A percentile compares a stretch with the other conserved stretches of the same genome.
phyloP scores from a whole-genome alignment of 345 rosid species.

The Salix udensis region DNA sequence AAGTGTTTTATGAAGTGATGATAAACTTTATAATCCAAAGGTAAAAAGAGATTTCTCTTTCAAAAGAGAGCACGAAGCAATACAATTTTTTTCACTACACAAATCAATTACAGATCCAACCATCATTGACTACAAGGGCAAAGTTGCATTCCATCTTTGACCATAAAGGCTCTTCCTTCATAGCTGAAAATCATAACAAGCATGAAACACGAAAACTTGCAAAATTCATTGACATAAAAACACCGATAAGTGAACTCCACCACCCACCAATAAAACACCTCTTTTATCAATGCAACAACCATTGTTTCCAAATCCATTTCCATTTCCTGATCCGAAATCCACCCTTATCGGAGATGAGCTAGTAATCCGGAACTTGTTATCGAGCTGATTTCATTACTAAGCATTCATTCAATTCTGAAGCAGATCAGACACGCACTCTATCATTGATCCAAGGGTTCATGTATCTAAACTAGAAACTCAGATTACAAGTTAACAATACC shows the following conservation, averaged over 20 bases:
- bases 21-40: neutral
- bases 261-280: neutral
- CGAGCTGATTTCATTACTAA: neutral
- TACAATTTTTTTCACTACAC: neutral
- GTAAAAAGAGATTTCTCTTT: neutral
- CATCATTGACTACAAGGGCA: neutral
- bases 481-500: neutral
- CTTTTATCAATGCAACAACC: neutral
- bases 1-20: neutral
- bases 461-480: neutral
- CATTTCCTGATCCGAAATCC: neutral
- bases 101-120: neutral
- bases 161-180: neutral
- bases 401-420: neutral
- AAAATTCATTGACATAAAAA: neutral
- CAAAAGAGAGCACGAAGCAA: neutral
- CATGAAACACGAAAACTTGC: neutral
- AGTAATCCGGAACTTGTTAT: neutral
- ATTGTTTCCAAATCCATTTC: neutral
- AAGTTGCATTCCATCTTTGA: neutral
- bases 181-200: neutral
- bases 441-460: neutral
- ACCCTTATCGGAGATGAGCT: neutral
- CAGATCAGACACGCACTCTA: neutral
- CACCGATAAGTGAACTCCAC: neutral